Evolutionary conservation across 2,329 filamentous ascomycete species (phyloP), one percentile per base, ranked within the genome.

Genomic region (Ophiostoma sp.): DNA sequence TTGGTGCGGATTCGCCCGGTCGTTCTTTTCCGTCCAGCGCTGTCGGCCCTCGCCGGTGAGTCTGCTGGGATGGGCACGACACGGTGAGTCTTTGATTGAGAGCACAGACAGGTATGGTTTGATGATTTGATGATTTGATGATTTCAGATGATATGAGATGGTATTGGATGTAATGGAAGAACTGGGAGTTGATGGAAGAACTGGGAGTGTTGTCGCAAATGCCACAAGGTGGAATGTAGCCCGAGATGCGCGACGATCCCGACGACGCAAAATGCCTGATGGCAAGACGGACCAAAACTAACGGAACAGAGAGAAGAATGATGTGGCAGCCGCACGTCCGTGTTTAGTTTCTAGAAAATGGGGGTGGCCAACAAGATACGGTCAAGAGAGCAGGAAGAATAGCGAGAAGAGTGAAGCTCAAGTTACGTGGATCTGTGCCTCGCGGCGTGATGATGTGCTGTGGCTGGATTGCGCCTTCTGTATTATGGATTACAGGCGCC

Each of bases 361-460:
- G 10, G 17, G 20, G 48, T 31, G 23, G n/a, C 52, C 4, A 27
- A 27, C 23, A 27, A 57, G 52, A 57, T 57, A 62, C 27, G 11
- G 7, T 13, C 15, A 1, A 17, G 5, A 33, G 17, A 4, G 6
- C 8, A n/a, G 17, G 6, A 17, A 48, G 6, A n/a, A 7, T 20
- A 48, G 27, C 4, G 57, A 62, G 15, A 13, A 31, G 27, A 54
- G 57, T 62, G 57, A 62, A 17, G 57, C 57, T 17, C 13, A 33
- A 62, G 23, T 35, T 62, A 27, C 27, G 27, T 33, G 27, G 27
- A 33, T 33, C 57, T 62, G 57, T 62, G 57, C 5, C 27, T 33
- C 57, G 10, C 27, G 15, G 6, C 57, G 57, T 62, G 57, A 60
- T 60, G 54, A 62, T 62, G 57, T 62, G 57, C 54, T 60, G 54